phyloP scores from a whole-genome alignment of 176 grass and related monocot genomes.

The Bothriochloa decipiens region DNA sequence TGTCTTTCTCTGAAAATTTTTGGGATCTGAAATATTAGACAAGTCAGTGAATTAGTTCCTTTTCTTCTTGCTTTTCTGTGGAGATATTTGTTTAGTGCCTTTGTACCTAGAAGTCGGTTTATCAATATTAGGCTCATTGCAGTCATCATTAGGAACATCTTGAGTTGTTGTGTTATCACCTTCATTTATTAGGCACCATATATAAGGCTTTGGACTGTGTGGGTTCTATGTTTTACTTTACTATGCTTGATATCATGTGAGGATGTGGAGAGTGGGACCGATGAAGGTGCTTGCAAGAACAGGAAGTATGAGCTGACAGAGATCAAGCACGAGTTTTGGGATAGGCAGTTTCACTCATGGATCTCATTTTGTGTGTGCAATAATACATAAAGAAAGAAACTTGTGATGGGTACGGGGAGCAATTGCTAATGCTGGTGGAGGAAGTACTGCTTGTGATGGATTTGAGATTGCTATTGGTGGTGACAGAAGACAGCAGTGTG shows the following conservation, averaged over 20 bases:
- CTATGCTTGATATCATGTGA: constrained; percentile 27
- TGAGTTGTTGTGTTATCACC: constrained; percentile 15
- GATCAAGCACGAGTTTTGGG: too few relatives aligned
- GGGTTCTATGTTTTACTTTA: constrained; percentile 6
- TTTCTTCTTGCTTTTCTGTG: constrained; percentile 35
- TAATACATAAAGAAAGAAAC: too few relatives aligned
- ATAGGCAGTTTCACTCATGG: too few relatives aligned
- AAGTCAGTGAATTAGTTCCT: constrained; percentile 18
- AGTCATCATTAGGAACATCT: constrained; percentile 40
- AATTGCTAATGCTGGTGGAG: too few relatives aligned
- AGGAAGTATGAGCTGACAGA: too few relatives aligned
- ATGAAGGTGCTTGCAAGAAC: too few relatives aligned
- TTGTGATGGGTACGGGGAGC: too few relatives aligned
- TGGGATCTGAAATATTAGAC: constrained; percentile 34
- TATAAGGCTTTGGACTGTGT: constrained; percentile 10
- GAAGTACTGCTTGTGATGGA: too few relatives aligned
- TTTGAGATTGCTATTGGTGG: too few relatives aligned
- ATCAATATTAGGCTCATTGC: constrained; percentile 16
- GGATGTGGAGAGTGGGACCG: background rate
- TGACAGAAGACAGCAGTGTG: too few relatives aligned
- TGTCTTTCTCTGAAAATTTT: constrained; percentile 52
- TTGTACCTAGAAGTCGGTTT: constrained; percentile 36
- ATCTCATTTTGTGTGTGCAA: too few relatives aligned
- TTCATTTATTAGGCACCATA: constrained; percentile 33
- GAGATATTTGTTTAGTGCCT: constrained; percentile 31